Evolutionary conservation across 2,329 filamentous ascomycete species (phyloP), one percentile per base, ranked within the genome.

Genomic region (Stagonosporopsis vannaccii): DNA sequence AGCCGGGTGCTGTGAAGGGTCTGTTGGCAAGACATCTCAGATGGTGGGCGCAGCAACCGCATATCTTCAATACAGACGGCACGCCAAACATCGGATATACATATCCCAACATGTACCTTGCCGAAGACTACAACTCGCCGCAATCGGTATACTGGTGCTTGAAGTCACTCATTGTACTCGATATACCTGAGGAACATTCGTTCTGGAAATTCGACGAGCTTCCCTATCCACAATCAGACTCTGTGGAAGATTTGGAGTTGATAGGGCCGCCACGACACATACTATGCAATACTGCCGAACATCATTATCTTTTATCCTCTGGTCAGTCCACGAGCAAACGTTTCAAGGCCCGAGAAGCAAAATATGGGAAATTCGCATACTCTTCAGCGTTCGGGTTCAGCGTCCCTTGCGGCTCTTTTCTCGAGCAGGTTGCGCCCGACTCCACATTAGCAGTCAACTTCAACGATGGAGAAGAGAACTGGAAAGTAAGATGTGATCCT

Each of bases 101-200:
- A 6, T 77, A 74, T 39, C 69, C 73, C n/a, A 84, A 84, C 56
- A 82, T 82, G 80, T 82, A 78, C 58, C 74, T 84, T 70, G 68
- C 71, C 6, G 82, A 84, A 59, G 78, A 82, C 55, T 84, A 84
- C 59, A 84, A 84, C 62, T 84, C 81, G 0, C 81, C 81, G 0
- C 81, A 84, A 58, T 83, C 80, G 0, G 71, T 76, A 0, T 84
- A 83, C 59, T 84, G 81, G 82, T 78, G 74, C 19, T 65, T 84
- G 3, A 84, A 84, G 51, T 74, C 77, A 0, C 70, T 84, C 0
- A 68, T 81, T 0, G 73, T 73, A 0, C 60, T 81, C 0, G 69
- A 69, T 0, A 50, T 84, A 0, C 43, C 68, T 0, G 62, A 62
- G 0, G 53, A 68, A 0, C 66, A 80, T 36, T 57, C 70, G 0